Base-by-base conservation (phyloP, 208 protist species). In the Strigomonas galati region DNA sequence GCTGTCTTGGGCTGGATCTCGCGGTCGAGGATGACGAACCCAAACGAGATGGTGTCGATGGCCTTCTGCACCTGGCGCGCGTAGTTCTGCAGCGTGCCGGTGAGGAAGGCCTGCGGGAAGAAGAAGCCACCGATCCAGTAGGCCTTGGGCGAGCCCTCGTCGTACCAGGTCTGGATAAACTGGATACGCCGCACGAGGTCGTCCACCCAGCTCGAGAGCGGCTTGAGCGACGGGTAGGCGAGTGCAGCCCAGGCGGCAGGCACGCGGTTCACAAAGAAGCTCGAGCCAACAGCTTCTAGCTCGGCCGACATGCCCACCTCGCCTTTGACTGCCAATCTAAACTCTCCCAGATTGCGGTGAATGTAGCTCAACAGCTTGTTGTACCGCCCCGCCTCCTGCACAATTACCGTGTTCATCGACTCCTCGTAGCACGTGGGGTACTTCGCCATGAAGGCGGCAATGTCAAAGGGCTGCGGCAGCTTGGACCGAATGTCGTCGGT, bases 61-160 rank as follows among this genome's bases (percentile, higher is more conserved):
- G 97, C 92, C 32, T 98, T 85, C 35, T 95, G 73, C 37, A 92
- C 69, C 69, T 93, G 84, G 14, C 98, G 87, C 4, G 98, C 97
- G 75, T 97, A 98, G 80, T 98, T 99, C 82, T 99, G 97, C 72
- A 98, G 78, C 21, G 88, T 96, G 44, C 95, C 97, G 0, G 97
- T 98, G 48, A 99, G 82, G 81, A 99, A 99, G 0, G 94, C 92
- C 77, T 98, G 97, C 15, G 98, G 96, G 81, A 99, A 99, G 87
- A 98, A 99, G 81, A 99, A 98, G 58, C 95, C 95, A 17, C 95
- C 96, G 32, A 99, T 94, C 95, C 96, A 98, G 72, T 97, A 98
- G 28, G 84, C 78, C 10, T 52, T 67, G 27, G 98, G 97, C 6
- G 78, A 66, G 17, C 86, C 96, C 40, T 79, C 48, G 53, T 94